phyloP scores from a whole-genome alignment of 2,329 filamentous ascomycete species.

The Penicillium sp. region DNA sequence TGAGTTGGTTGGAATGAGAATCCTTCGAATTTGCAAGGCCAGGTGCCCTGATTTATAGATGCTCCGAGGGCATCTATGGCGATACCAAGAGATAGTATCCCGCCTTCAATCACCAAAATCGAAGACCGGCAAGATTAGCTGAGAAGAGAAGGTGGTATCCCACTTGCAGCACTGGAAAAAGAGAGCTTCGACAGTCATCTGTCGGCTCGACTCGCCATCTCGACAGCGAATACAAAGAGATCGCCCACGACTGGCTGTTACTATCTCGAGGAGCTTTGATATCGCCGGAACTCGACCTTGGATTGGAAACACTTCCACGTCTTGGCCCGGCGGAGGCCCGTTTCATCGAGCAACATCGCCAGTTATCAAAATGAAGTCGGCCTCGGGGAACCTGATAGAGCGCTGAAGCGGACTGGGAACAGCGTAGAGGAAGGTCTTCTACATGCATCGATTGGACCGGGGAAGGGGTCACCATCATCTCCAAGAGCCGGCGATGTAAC shows the following conservation, averaged over 20 bases:
- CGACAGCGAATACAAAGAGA: not conserved
- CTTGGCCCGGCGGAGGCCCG: constrained; percentile 33
- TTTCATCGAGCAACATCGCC: constrained; percentile 3
- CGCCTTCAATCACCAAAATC: not conserved
- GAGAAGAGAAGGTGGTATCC: constrained; percentile 23
- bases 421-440: not conserved
- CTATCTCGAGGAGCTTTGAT: constrained; percentile 5
- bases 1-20: not conserved
- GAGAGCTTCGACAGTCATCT: not conserved
- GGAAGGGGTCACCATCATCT: not conserved
- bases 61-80: not conserved
- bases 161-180: not conserved
- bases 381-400: not conserved
- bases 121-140: constrained; percentile 9
- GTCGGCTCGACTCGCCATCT: not conserved
- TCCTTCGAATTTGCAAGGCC: not conserved
- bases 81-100: not conserved
- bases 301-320: not conserved
- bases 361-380: not conserved
- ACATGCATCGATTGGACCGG: not conserved
- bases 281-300: not conserved
- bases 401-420: not conserved
- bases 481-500: constrained; percentile 7
- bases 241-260: constrained; percentile 12
- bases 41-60: constrained; percentile 13